Percentiles rank a stretch among this genome's conserved stretches.
Evolutionary conservation across 768 basidiomycete genomes (phyloP).

Genomic region (Asterophora lycoperdoides): DNA sequence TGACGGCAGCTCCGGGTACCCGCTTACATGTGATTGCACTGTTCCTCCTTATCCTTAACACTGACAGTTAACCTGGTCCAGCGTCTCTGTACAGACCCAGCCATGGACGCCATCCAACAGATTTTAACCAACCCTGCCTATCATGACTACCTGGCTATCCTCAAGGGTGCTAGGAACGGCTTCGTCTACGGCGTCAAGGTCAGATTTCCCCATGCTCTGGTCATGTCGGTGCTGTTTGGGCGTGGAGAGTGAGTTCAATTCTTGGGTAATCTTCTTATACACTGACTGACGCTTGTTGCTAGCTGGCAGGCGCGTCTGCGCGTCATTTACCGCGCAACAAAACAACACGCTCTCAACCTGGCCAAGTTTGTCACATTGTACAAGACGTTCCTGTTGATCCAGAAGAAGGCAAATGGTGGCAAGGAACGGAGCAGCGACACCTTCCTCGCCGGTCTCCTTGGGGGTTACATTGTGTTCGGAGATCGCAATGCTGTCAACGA

Average conservation of each 20-base stretch:
- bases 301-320: slow-evolving; percentile 71
- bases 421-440: slow-evolving; percentile 81
- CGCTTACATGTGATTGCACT: slow-evolving; percentile 18
- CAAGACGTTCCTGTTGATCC: slow-evolving; percentile 80
- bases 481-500: slow-evolving; percentile 86
- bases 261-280: slow-evolving; percentile 5
- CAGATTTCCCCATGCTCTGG: slow-evolving; percentile 91
- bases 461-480: slow-evolving; percentile 88
- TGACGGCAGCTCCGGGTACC: background rate
- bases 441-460: slow-evolving; percentile 88
- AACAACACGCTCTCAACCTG: slow-evolving; percentile 86
- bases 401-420: slow-evolving; percentile 75
- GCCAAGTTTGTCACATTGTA: slow-evolving; percentile 93
- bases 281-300: slow-evolving; percentile 11
- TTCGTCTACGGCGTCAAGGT: slow-evolving; percentile 90
- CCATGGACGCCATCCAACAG: slow-evolving; percentile 35
- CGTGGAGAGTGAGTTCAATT: slow-evolving; percentile 71
- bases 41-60: too few relatives aligned
- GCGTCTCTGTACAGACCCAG: background rate
- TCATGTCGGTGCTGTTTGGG: slow-evolving; percentile 94
- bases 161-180: slow-evolving; percentile 93
- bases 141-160: slow-evolving; percentile 87
- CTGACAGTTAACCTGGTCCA: slow-evolving; percentile 8
- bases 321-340: slow-evolving; percentile 79
- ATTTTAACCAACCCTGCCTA: slow-evolving; percentile 66